Percentiles rank a stretch among this genome's conserved stretches.
These are phyloP conservation scores for Agroathelia rolfsii DNA, from an alignment of 1,284 basidiomycete species.

Conservation along the genomic window DNA sequence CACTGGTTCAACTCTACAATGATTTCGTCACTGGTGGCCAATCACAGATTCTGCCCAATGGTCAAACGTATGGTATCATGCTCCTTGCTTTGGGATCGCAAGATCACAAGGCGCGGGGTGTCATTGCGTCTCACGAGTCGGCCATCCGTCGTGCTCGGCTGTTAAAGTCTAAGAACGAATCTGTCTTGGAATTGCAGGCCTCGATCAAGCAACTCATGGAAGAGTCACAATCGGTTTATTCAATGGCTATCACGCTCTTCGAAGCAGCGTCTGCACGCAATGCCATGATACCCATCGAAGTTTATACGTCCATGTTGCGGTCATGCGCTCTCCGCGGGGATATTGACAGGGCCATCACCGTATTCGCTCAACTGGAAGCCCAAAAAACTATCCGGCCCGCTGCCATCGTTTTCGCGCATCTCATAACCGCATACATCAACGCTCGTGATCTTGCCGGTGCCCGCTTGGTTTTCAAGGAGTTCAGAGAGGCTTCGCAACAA, in stretches of 20 bases:
- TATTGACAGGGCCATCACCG: conserved; percentile 52
- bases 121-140: conserved; percentile 34
- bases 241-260: conserved; percentile 69
- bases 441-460: conserved; percentile 49
- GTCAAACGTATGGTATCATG: conserved; percentile 59
- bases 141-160: conserved; percentile 26
- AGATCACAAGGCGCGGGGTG: conserved; percentile 56
- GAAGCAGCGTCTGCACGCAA: conserved; percentile 38
- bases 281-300: conserved; percentile 24
- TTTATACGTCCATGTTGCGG: conserved; percentile 54
- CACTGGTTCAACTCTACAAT: conserved; percentile 67
- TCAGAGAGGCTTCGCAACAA: conserved; percentile 29
- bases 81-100: conserved; percentile 64
- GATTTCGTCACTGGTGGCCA: conserved; percentile 67
- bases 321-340: conserved; percentile 53
- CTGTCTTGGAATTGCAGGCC: conserved; percentile 20
- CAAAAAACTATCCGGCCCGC: conserved; percentile 30
- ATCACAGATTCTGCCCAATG: conserved; percentile 59
- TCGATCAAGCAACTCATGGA: conserved; percentile 33
- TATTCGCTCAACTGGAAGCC: conserved; percentile 61
- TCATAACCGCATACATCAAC: conserved; percentile 55
- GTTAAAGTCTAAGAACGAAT: conserved; percentile 16
- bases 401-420: conserved; percentile 40
- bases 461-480: conserved; percentile 61
- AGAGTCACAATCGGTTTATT: conserved; percentile 67